Conservation (phyloP, 2,329 filamentous ascomycete species). For the Nemania serpens region DNA sequence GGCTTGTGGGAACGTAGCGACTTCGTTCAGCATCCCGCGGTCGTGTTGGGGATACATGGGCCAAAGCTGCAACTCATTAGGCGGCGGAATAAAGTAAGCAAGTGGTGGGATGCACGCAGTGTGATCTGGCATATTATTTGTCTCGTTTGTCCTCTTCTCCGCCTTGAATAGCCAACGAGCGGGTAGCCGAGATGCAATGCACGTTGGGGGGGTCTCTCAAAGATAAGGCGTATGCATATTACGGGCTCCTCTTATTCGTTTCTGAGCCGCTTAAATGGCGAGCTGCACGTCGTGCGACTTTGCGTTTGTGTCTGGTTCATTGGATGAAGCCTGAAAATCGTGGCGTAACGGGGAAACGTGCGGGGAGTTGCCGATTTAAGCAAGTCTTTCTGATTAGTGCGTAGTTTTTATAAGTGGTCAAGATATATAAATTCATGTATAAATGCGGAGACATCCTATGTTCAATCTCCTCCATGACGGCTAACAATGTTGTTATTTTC, state of each 20-base stretch:
- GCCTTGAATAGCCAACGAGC: constrained; percentile 21
- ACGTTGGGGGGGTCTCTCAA: constrained; percentile 7
- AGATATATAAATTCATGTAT: no score
- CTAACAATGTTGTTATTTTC: no score
- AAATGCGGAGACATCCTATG: no score
- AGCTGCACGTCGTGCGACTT: constrained; percentile 13
- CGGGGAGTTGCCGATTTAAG: constrained; percentile 25
- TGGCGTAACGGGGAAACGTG: constrained; percentile 11
- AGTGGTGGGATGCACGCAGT: constrained; percentile 19
- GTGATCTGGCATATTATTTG: constrained; percentile 27
- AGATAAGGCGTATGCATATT: constrained; percentile 27
- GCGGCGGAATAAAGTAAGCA: constrained; percentile 15
- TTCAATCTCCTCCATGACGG: no score
- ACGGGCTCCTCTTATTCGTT: constrained; percentile 15
- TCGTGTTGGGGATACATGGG: not conserved
- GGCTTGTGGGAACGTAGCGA: constrained; percentile 8
- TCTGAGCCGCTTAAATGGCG: constrained; percentile 5
- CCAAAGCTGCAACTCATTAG: constrained; percentile 6
- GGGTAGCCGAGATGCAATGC: constrained; percentile 26
- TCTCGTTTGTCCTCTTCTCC: constrained; percentile 13
- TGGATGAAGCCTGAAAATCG: constrained; percentile 14
- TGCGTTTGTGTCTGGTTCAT: constrained; percentile 6
- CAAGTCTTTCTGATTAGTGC: not conserved
- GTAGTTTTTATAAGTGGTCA: constrained; percentile 44
- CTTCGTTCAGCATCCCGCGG: constrained; percentile 8